Conservation (phyloP, 441 rosid species). For the Mallotus japonicus region DNA sequence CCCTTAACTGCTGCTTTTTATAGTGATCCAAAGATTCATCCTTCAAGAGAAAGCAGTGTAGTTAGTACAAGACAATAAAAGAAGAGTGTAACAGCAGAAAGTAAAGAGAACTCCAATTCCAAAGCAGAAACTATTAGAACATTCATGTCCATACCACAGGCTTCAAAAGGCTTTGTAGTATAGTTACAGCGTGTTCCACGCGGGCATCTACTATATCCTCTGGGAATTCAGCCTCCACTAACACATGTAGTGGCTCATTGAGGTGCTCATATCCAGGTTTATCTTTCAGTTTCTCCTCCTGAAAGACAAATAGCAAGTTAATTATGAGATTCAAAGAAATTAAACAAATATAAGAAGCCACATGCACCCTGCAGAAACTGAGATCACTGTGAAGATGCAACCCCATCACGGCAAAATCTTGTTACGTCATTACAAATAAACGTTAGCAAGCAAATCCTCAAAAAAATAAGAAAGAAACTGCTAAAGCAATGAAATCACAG, state of each 20-base stretch:
- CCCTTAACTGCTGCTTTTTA: constrained; percentile 88
- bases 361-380: background rate
- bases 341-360: background rate
- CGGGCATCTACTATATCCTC: constrained; percentile 73
- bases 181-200: constrained; percentile 66
- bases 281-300: constrained; percentile 93
- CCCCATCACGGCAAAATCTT: background rate
- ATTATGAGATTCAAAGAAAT: constrained; percentile 8
- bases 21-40: constrained; percentile 92
- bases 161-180: constrained; percentile 78
- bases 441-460: no score
- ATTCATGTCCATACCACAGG: constrained; percentile 65
- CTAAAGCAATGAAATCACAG: background rate
- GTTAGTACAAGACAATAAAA: constrained; percentile 16
- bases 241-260: constrained; percentile 75
- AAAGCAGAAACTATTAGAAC: background rate
- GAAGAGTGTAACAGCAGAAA: constrained; percentile 12
- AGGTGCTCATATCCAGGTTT: constrained; percentile 98
- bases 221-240: constrained; percentile 91
- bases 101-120: background rate
- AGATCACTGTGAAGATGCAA: background rate
- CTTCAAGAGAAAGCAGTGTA: constrained; percentile 33
- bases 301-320: constrained; percentile 11
- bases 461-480: background rate
- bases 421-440: background rate